Base-by-base conservation (phyloP, 257 asterid species). In the Salvia splendens region DNA sequence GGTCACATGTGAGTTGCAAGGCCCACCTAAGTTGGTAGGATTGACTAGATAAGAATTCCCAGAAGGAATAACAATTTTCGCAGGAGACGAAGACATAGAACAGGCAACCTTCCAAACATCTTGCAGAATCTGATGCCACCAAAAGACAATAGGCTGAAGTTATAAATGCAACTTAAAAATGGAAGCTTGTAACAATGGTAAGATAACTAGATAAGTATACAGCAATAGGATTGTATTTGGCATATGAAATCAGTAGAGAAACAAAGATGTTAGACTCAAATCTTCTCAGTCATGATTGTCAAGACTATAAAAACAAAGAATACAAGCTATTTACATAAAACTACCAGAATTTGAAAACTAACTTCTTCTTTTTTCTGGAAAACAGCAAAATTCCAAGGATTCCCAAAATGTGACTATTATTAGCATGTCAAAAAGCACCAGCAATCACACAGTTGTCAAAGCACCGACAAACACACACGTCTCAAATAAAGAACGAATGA, bases 91-190 rank as follows among this genome's bases (percentile, higher is more conserved):
- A 30, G 75, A 20, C 40, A 50, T 73, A 53, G 86, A 61, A 79
- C 96, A 89, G 0, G 96, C 96, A 46, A 16, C 68, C 72, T 77
- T 71, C 98, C 96, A 92, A 70, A 77, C 82, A 51, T 84, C 69
- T 70, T 41, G 80, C 67, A 89, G 77, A 69, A 62, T 70, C 98
- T 89, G 81, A 75, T 30, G 59, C 56, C 58, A 72, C 68, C 64
- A 65, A 69, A 81, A 65, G 56, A 65, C 73, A 30, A 65, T 48
- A 70, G 35, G 15, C 60, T 63, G 0, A 1, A 47, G 36, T 24
- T 16, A 68, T 38, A 50, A 61, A 10, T 42, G 30, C 12, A 8
- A 33, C 30, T 30, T 41, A 24, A 32, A 43, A 54, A 10, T 6
- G 38, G 62, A 51, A 74, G 45, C 14, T 47, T 45, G 10, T 5